phyloP scores from a whole-genome alignment of 352 stramenopile genomes.

The Globisporangium parvum region DNA sequence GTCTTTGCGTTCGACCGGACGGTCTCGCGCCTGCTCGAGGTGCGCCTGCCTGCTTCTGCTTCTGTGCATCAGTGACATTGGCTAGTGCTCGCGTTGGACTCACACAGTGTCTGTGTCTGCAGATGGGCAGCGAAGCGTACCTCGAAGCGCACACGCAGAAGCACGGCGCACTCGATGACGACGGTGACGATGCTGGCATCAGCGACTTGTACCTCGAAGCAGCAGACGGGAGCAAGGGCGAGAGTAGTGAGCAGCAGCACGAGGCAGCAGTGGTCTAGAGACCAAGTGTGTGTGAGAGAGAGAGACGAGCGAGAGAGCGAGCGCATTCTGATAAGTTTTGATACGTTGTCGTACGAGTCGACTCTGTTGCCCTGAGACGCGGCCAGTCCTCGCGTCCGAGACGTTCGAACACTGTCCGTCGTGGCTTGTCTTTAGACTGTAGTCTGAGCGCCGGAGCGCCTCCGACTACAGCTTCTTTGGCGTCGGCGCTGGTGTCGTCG shows the following conservation, averaged over 20 bases:
- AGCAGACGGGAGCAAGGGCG: neutral
- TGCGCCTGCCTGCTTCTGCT: conserved; percentile 11
- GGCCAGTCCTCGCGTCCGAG: too few species aligned
- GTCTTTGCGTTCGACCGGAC: conserved; percentile 83
- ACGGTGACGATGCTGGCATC: neutral
- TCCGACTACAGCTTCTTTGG: too few species aligned
- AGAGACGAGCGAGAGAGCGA: neutral
- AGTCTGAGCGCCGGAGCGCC: too few species aligned
- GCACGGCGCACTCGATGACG: conserved; percentile 5
- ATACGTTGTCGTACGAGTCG: neutral
- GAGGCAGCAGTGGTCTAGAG: conserved; percentile 9
- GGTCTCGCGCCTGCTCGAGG: conserved; percentile 84
- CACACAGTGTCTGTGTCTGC: neutral
- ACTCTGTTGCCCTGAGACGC: too few species aligned
- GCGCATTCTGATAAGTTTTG: neutral
- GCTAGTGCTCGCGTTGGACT: neutral
- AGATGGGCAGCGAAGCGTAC: conserved; percentile 77
- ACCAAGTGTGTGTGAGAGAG: neutral
- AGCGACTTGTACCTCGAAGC: conserved; percentile 26
- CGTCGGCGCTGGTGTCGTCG: too few species aligned
- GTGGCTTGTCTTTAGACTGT: too few species aligned
- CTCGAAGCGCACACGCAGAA: conserved; percentile 45
- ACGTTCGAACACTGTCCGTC: too few species aligned
- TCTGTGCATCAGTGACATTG: conserved; percentile 1
- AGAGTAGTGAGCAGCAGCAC: neutral